Evolutionary conservation across 163 green algal genomes (phyloP), one percentile per base, ranked within the genome.

Genomic region (Volvox carteri): DNA sequence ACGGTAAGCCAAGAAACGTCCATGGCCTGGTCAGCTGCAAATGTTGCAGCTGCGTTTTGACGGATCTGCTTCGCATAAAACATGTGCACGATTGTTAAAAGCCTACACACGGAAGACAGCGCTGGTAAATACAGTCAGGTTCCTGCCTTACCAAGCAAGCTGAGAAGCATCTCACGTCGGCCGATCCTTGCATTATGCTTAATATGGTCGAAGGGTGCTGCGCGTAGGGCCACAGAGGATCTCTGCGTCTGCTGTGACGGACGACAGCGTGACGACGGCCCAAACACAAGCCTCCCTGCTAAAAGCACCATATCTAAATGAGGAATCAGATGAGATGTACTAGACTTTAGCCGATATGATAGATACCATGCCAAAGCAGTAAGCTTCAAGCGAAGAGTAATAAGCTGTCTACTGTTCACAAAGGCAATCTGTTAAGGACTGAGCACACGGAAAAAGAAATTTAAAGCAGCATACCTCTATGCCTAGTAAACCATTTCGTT

Each of bases 131-230:
- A n/a, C n/a, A n/a, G n/a, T n/a, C n/a, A n/a, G n/a, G n/a, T n/a
- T n/a, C n/a, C n/a, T n/a, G 65, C 8, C 78, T 75, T 33, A 86
- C 78, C 78, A 18, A 74, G n/a, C 19, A 86, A 54, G 6, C 78
- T 56, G 4, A 86, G 39, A 16, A 86, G 78, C 8, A 62, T 5
- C 4, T 35, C 78, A 46, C 78, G 78, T 28, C 78, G 78, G 33
- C 33, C 41, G 8, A 12, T 37, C 42, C 4, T 19, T 41, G 28
- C 2, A 41, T 80, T 44, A 65, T n/a, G 46, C 9, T 42, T 80
- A 25, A 28, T 0, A 12, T 44, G 25, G 7, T 80, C n/a, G 1
- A 11, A 2, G 23, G 73, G 28, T 42, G n/a, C 25, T 28, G 73
- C 73, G 25, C 25, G 44, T 42, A 80, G 6, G 4, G 30, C 42